Base-by-base conservation (phyloP, 1,139 yeast genomes). In the Candida smagusa region DNA sequence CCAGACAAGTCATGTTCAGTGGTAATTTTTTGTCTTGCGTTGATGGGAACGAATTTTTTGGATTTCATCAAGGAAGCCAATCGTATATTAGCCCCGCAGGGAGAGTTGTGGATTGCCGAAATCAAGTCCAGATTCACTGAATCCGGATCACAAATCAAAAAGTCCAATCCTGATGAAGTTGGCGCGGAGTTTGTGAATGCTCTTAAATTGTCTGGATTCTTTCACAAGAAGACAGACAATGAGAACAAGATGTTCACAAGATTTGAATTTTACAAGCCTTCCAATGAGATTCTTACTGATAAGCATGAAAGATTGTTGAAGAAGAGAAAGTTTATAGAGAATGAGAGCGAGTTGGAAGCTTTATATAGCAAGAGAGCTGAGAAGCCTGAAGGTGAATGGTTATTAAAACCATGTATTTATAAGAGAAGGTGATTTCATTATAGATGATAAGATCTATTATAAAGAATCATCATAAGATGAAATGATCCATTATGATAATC, bases 61-160 rank as follows among this genome's bases (percentile, higher is more conserved):
- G 97, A 92, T 56, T 94, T 92, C 56, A 78, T 92, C 40, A 72
- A 81, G 42, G 99, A 92, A 58, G 98, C 97, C 0, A 73, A 85
- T 56, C 74, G 99, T 49, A 73, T 92, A 16, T 68, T 92, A 40
- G 83, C 89, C 9, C 96, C 96, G 30, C 74, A 87, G 42, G 98
- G 99, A 16, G 96, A 90, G 55, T 65, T 92, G 35, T 94, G 98
- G 98, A 88, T 92, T 41, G 95, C 97, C 1, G 99, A 92, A 58
- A 94, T 92, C 61, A 92, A 92, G 63, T 87, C 96, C 1, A 72
- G 99, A 52, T 88, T 92, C 53, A 69, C 79, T 2, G 97, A 83
- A 42, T 59, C 62, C 7, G 52, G 52, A 23, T 56, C 55, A 30
- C 48, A 54, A 4, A 45, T 41, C 31, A 53, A 58, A 28, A 31